Evolutionary conservation across 2,329 filamentous ascomycete genomes (phyloP), one percentile per base, ranked within the genome.

Genomic region (Penicillium glabrum): DNA sequence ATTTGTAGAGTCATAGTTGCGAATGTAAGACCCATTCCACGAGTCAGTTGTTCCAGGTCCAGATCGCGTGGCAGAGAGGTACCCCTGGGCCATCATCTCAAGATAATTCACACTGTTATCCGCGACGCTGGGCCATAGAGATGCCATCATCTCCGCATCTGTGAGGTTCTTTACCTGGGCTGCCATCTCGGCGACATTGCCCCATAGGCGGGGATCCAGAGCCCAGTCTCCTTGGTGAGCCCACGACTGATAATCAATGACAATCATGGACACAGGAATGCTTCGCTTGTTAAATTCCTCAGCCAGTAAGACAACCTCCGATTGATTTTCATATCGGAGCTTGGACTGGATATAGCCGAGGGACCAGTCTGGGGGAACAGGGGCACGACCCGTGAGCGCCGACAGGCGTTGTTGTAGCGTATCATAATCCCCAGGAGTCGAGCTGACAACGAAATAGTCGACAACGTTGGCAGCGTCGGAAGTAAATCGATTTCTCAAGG

Each of bases 331-430:
- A 60, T 88, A 88, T 1, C 85, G 77, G 8, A 87, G 71, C 68
- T 86, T 87, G 67, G 83, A 86, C 67, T 88, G 85, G 82, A 85
- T 87, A 64, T 87, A 88, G 0, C 85, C 85, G 0, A 88, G 75
- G 0, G 84, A 84, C 64, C 85, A 86, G 60, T 86, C 84, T 3
- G 85, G 85, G 79, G 87, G 87, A 75, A 82, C 82, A 0, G 85
- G 85, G 0, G 81, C 82, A 14, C 75, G 79, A 1, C 85, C 85
- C 0, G 84, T 84, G 0, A 77, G 81, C 1, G 72, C 69, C 0
- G 80, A 80, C 48, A 87, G 86, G 0, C 79, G 74, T 56, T 80
- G 73, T 4, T 82, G 77, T 16, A 87, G 83, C 19, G 81, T 76
- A 0, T 77, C 75, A 0, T 85, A 85, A 0, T 77, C 76, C 23